Percentiles rank a stretch among this genome's conserved stretches.
Evolutionary conservation across 306 rosid genomes (phyloP).

Genomic region (Dalbergia cochinchinensis): DNA sequence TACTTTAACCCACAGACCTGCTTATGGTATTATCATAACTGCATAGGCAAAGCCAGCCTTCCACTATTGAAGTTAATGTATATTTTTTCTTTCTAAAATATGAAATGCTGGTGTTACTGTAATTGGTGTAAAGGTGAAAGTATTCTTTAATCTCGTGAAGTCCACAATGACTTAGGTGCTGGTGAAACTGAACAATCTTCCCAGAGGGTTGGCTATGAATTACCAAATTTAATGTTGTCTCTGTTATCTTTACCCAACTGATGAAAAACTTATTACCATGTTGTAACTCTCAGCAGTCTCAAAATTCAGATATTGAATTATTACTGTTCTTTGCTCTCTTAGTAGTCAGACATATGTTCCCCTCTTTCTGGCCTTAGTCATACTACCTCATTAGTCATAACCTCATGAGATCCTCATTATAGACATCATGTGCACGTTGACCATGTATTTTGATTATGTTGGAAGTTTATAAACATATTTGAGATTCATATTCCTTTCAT

Average conservation of each 20-base stretch:
- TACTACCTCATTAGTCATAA: neutral
- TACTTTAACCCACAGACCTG: conserved; percentile 12
- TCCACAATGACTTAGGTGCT: conserved; percentile 13
- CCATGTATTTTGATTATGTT: conserved; percentile 9
- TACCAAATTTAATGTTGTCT: neutral
- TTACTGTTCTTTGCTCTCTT: conserved; percentile 4
- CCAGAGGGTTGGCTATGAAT: conserved; percentile 20
- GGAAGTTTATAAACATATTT: neutral
- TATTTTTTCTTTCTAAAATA: neutral
- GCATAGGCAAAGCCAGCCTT: neutral
- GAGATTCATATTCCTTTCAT: neutral
- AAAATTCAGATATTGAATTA: neutral
- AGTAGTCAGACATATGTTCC: neutral
- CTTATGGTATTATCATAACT: neutral
- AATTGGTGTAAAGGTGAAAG: conserved; percentile 18
- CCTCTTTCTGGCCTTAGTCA: conserved; percentile 19
- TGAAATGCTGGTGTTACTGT: conserved; percentile 8
- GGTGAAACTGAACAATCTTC: conserved; percentile 15
- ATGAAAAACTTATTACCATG: neutral
- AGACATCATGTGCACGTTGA: neutral
- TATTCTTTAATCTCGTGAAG: neutral
- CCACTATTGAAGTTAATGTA: neutral
- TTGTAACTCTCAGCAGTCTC: neutral
- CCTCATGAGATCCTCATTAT: neutral
- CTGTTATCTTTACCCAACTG: conserved; percentile 6